Base-by-base conservation (phyloP, 1,284 basidiomycete genomes). In the Singerocomus inundabilis region DNA sequence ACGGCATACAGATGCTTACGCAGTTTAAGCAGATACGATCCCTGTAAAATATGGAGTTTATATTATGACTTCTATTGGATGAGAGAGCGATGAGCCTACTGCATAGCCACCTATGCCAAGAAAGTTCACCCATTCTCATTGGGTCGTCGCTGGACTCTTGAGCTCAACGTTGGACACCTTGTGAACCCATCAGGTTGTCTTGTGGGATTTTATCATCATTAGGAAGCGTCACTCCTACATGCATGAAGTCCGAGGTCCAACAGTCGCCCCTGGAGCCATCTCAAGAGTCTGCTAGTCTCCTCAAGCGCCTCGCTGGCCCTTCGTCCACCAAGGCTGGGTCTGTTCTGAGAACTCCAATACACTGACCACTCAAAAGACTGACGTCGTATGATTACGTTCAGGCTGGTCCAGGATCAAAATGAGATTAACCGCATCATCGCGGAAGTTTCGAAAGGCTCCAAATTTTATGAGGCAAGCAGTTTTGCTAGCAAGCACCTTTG, bases 371-470 rank as follows among this genome's bases (percentile, higher is more conserved):
- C 39, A 11, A 48, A 41, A 46, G 40, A 24, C 51, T 62, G 48
- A 64, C 56, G 9, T 29, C 21, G 7, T 18, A 11, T 24, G 3
- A 44, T 43, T 18, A 25, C 31, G 26, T 46, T 16, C 57, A 88
- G 87, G 44, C 76, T 91, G 49, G 77, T 86, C 9, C 82, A 81
- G 54, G 88, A 91, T 57, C 89, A 91, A 62, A 79, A 79, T 21
- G 87, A 88, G 63, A 88, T 91, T 33, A 91, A 91, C 57, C 80
- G 79, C 15, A 77, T 88, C 44, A 91, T 91, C 51, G 85, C 87
- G 2, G 86, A 91, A 49, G 88, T 79, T 15, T 91, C 88, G 1
- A 90, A 88, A 60, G 89, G 89, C 2, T 90, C 88, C 33, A 88
- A 88, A 64, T 91, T 88, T 67, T 91, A 91, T 63, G 85, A 91